These are phyloP conservation scores for Penicillium bialowiezense DNA, from an alignment of 495 filamentous ascomycete species.

Conservation along the genomic window DNA sequence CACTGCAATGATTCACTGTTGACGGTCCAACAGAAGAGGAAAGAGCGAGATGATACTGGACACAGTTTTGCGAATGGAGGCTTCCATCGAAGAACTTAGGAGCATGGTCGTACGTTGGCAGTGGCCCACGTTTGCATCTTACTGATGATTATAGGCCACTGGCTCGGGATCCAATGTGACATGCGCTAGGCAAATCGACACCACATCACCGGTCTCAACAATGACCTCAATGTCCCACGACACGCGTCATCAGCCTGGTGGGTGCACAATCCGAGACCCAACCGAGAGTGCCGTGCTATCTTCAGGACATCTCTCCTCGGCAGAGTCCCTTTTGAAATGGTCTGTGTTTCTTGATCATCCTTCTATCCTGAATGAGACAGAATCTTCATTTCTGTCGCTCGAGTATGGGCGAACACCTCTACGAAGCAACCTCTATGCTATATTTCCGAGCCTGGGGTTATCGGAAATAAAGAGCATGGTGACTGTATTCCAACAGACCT, in stretches of 20 bases:
- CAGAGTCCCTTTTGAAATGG: constrained; percentile 9
- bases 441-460: constrained; percentile 4
- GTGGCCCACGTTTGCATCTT: background rate
- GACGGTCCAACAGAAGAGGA: background rate
- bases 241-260: background rate
- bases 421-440: constrained; percentile 1
- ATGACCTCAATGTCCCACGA: background rate
- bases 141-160: background rate
- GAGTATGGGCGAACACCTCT: constrained; percentile 1
- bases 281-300: constrained; percentile 8
- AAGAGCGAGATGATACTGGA: constrained; percentile 10
- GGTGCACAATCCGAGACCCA: constrained; percentile 1
- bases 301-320: constrained; percentile 8
- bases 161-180: background rate
- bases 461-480: constrained; percentile 4
- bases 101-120: constrained; percentile 3
- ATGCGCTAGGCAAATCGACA: background rate
- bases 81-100: constrained; percentile 6
- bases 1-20: background rate
- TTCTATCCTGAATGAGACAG: background rate
- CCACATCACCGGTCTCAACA: constrained; percentile 2
- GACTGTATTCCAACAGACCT: constrained; percentile 5
- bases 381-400: constrained; percentile 1
- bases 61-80: constrained; percentile 6
- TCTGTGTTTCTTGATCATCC: constrained; percentile 3